Conservation (phyloP, 2,329 filamentous ascomycete species). For the Plectosphaerella cucumerina region DNA sequence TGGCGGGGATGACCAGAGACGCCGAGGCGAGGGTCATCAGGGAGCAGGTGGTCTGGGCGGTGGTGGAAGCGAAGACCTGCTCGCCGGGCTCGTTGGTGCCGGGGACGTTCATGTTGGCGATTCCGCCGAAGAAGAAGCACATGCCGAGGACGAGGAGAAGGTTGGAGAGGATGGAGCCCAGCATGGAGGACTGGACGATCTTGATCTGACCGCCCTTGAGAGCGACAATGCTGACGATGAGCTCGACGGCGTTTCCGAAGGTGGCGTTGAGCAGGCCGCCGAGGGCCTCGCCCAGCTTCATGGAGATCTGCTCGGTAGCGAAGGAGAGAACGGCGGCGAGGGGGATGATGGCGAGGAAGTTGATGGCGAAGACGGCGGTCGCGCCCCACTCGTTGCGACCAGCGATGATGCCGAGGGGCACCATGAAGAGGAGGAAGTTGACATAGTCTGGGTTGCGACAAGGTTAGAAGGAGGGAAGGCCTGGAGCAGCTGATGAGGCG, state of each 20-base stretch:
- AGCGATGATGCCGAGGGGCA: constrained; percentile 68
- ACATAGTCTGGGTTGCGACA: constrained; percentile 42
- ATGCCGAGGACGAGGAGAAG: constrained; percentile 81
- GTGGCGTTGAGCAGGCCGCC: constrained; percentile 73
- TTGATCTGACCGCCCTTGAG: constrained; percentile 81
- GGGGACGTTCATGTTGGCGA: constrained; percentile 52
- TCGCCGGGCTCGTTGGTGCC: constrained; percentile 55
- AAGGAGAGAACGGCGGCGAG: constrained; percentile 71
- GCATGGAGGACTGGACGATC: constrained; percentile 97
- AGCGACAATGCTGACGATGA: constrained; percentile 89
- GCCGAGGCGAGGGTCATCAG: constrained; percentile 73
- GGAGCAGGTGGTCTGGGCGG: constrained; percentile 72
- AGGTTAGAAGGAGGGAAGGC: constrained; percentile 4
- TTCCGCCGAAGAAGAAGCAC: constrained; percentile 73
- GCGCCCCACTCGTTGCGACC: constrained; percentile 60
- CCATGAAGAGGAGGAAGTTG: constrained; percentile 70
- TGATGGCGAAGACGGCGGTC: constrained; percentile 67
- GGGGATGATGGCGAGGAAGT: constrained; percentile 78
- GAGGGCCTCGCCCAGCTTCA: constrained; percentile 67
- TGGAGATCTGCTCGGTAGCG: constrained; percentile 72
- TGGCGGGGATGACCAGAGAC: constrained; percentile 74
- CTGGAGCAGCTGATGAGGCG: not conserved
- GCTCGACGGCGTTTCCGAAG: constrained; percentile 75
- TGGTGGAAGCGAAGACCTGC: constrained; percentile 70
- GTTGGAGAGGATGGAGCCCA: constrained; percentile 93